Evolutionary conservation across 2,329 filamentous ascomycete species (phyloP).

Genomic region (Ceratocystis variospora): DNA sequence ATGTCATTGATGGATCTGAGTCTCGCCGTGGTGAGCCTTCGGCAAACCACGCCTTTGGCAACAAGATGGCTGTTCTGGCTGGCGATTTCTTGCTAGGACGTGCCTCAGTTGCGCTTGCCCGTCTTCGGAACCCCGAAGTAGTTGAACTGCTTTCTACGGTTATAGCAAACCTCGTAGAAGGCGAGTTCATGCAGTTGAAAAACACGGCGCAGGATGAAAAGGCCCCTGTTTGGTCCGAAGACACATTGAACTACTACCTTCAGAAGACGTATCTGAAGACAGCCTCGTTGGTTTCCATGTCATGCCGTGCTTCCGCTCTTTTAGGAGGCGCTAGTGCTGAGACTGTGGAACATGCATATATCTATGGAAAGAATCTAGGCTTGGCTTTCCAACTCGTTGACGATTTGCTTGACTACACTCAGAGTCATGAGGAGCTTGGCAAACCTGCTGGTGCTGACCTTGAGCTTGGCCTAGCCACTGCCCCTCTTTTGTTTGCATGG

Average conservation of each 20-base stretch:
- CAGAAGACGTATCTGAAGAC: conserved; percentile 98
- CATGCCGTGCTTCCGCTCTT: conserved; percentile 76
- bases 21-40: conserved; percentile 72
- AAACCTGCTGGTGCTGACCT: conserved; percentile 93
- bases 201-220: conserved; percentile 84
- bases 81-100: conserved; percentile 92
- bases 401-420: conserved; percentile 94
- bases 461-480: conserved; percentile 84
- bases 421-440: conserved; percentile 68
- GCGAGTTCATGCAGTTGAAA: conserved; percentile 98
- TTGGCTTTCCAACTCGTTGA: conserved; percentile 95
- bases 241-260: conserved; percentile 82
- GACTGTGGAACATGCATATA: conserved; percentile 81
- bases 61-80: conserved; percentile 97
- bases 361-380: conserved; percentile 85
- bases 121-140: conserved; percentile 83
- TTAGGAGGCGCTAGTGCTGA: conserved; percentile 62
- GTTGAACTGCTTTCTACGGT: conserved; percentile 89
- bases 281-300: conserved; percentile 90
- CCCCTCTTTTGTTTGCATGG: conserved; percentile 91
- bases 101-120: conserved; percentile 83
- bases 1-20: conserved; percentile 88
- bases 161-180: conserved; percentile 93
- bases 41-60: conserved; percentile 90
- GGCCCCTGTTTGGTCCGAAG: conserved; percentile 72